These are phyloP conservation scores for Fusarium mundagurra DNA, from an alignment of 2,329 filamentous ascomycete species.

Conservation along the genomic window DNA sequence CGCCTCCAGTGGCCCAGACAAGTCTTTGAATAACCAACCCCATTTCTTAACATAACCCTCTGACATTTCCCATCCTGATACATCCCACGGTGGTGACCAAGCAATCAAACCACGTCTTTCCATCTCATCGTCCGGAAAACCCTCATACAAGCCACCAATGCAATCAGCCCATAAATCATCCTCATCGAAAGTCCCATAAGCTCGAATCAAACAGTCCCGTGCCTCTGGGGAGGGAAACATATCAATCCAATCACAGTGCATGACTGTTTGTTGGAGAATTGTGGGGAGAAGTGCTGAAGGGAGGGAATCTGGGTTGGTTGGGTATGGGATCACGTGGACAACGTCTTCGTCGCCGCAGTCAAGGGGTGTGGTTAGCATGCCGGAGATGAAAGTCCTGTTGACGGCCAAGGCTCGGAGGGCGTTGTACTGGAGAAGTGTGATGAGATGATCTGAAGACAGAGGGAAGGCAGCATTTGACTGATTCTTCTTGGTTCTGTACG, in stretches of 20 bases:
- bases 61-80: conserved; percentile 36
- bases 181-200: conserved; percentile 48
- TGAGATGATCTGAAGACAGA: conserved; percentile 16
- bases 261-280: conserved; percentile 12
- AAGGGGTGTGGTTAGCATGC: conserved; percentile 6
- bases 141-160: conserved; percentile 55
- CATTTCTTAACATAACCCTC: conserved; percentile 36
- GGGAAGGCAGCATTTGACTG: neutral
- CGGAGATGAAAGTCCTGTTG: conserved; percentile 19
- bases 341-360: conserved; percentile 9
- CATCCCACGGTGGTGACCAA: conserved; percentile 48
- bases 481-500: neutral
- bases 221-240: conserved; percentile 12
- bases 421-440: conserved; percentile 26
- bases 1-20: conserved; percentile 9
- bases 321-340: conserved; percentile 14
- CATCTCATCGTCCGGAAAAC: conserved; percentile 54
- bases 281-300: conserved; percentile 13
- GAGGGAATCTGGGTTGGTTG: neutral
- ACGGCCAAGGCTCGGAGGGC: conserved; percentile 19
- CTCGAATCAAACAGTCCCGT: conserved; percentile 2
- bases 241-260: conserved; percentile 25
- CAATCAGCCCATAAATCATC: conserved; percentile 56
- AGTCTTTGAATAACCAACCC: conserved; percentile 28
- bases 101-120: conserved; percentile 53